A percentile compares a stretch with the other conserved stretches of the same genome.
Evolutionary conservation across 2,329 filamentous ascomycete genomes (phyloP).

Genomic region (Colletotrichum limetticola): DNA sequence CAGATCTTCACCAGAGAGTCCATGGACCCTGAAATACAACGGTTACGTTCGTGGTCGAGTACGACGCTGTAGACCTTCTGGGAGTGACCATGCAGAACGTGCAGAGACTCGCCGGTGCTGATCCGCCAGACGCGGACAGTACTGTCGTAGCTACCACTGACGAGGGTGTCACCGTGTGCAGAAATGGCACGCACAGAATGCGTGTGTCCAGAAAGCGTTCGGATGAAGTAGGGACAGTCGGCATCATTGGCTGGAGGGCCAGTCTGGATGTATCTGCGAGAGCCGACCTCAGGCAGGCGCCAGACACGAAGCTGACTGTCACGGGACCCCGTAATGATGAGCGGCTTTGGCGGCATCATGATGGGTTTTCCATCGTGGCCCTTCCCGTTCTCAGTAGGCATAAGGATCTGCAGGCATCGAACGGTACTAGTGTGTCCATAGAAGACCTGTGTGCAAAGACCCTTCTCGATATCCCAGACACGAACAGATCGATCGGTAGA

Average conservation of each 20-base stretch:
- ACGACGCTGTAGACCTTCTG: slow-evolving; percentile 99
- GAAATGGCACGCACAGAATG: slow-evolving; percentile 97
- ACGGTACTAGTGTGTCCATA: slow-evolving; percentile 98
- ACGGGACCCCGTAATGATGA: slow-evolving; percentile 97
- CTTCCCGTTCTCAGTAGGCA: slow-evolving; percentile 82
- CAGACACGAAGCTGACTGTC: slow-evolving; percentile 95
- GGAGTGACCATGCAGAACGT: slow-evolving; percentile 85
- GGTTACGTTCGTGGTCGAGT: slow-evolving; percentile 88
- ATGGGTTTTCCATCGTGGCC: slow-evolving; percentile 77
- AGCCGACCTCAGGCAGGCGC: slow-evolving; percentile 86
- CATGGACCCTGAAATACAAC: slow-evolving; percentile 98
- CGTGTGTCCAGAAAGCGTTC: slow-evolving; percentile 84
- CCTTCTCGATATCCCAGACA: slow-evolving; percentile 98
- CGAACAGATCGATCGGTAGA: slow-evolving; percentile 97
- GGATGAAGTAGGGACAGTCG: slow-evolving; percentile 95
- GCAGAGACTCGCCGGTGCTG: slow-evolving; percentile 88
- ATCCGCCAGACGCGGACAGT: slow-evolving; percentile 98
- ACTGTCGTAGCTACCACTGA: slow-evolving; percentile 96
- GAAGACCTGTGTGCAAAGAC: slow-evolving; percentile 93
- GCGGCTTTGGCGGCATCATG: slow-evolving; percentile 92
- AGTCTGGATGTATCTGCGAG: slow-evolving; percentile 81
- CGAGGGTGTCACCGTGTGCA: slow-evolving; percentile 92
- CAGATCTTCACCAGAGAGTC: slow-evolving; percentile 98
- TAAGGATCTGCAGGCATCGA: slow-evolving; percentile 91
- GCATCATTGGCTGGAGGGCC: slow-evolving; percentile 77